Percentiles rank a stretch among this genome's conserved stretches.
phyloP scores from a whole-genome alignment of 768 basidiomycete genomes.

The Hebeloma cylindrosporum region DNA sequence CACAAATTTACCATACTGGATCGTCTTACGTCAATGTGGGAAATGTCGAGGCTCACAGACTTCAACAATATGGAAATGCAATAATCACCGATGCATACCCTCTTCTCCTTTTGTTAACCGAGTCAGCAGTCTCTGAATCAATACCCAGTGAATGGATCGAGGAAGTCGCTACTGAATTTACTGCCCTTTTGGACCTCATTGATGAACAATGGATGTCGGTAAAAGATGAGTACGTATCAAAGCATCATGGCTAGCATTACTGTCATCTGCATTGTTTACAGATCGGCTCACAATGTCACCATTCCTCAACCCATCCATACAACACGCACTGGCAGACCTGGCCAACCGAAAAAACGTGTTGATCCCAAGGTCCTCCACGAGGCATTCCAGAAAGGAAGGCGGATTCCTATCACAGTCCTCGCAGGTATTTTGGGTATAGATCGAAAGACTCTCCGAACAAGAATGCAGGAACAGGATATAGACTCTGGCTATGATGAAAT shows the following conservation, averaged over 20 bases:
- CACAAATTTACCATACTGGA: not conserved
- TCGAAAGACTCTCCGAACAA: not conserved
- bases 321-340: not conserved
- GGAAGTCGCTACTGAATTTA: slow-evolving; percentile 3
- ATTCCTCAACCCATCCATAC: not conserved
- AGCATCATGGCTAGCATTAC: not conserved
- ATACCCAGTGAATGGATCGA: slow-evolving; percentile 8
- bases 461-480: slow-evolving; percentile 1
- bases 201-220: slow-evolving; percentile 7
- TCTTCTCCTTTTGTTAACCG: slow-evolving; percentile 1
- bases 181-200: slow-evolving; percentile 1
- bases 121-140: not conserved
- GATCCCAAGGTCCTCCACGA: not conserved
- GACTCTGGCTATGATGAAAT: not conserved
- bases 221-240: slow-evolving; percentile 3
- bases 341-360: not conserved
- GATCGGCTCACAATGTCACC: too few relatives aligned
- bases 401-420: not conserved
- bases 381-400: not conserved
- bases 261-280: not conserved
- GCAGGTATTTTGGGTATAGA: not conserved
- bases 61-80: not conserved
- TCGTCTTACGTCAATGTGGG: not conserved
- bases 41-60: not conserved
- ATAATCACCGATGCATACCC: not conserved